phyloP scores from a whole-genome alignment of 2,329 filamentous ascomycete species.

The Dactylellina parvicollis region DNA sequence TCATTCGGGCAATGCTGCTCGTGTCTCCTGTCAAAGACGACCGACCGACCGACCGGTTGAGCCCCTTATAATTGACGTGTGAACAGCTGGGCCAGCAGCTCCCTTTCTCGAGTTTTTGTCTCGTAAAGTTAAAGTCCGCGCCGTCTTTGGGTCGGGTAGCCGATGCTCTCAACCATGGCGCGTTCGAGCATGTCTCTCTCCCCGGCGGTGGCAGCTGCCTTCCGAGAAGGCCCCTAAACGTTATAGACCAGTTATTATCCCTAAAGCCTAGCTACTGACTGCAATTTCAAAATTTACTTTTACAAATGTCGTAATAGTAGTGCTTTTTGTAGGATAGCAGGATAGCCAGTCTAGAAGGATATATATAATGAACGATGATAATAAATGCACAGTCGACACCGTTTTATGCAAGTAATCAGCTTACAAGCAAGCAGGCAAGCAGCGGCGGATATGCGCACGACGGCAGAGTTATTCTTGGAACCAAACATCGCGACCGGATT shows the following conservation, averaged over 20 bases:
- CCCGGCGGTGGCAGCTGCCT: neutral
- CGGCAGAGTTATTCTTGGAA: conserved; percentile 2
- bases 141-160: neutral
- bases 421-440: neutral
- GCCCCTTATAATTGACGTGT: neutral
- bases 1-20: too few relatives aligned
- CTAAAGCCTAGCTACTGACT: too few relatives aligned
- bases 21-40: too few relatives aligned
- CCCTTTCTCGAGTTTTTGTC: neutral
- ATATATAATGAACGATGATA: too few relatives aligned
- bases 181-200: conserved; percentile 5
- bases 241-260: too few relatives aligned
- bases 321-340: too few relatives aligned
- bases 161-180: neutral
- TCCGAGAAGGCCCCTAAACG: too few relatives aligned
- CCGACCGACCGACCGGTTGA: too few relatives aligned
- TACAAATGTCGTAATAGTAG: too few relatives aligned
- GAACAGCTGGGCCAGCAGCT: neutral
- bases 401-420: conserved; percentile 11
- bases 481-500: conserved; percentile 20
- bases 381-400: neutral
- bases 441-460: neutral
- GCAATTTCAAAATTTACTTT: too few relatives aligned
- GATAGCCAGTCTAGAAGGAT: too few relatives aligned
- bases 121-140: neutral